phyloP scores from a whole-genome alignment of 2,329 filamentous ascomycete genomes.

The Exophiala viscosa region DNA sequence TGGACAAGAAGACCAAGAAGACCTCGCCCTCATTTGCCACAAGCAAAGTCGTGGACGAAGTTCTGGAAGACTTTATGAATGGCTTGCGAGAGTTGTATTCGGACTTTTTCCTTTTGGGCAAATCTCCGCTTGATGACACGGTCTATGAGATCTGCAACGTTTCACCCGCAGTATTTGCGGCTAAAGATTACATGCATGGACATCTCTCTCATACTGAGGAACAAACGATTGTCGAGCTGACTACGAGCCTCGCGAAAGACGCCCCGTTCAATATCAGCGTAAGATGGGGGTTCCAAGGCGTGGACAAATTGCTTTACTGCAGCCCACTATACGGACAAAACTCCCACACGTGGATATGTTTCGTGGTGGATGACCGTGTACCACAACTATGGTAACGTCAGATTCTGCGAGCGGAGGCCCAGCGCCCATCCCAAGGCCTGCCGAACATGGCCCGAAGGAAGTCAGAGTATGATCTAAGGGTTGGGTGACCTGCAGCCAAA shows the following conservation, averaged over 20 bases:
- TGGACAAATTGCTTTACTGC: conserved; percentile 31
- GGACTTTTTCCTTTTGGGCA: conserved; percentile 31
- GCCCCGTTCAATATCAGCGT: conserved; percentile 27
- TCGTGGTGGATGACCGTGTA: conserved; percentile 26
- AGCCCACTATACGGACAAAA: conserved; percentile 29
- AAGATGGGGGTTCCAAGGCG: conserved; percentile 29
- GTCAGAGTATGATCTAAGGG: neutral
- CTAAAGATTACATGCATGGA: conserved; percentile 30
- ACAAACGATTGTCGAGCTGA: conserved; percentile 22
- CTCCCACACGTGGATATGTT: conserved; percentile 30
- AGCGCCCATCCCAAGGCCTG: neutral
- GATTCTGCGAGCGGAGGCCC: neutral
- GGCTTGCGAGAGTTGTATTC: conserved; percentile 29
- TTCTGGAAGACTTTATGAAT: conserved; percentile 28
- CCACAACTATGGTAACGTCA: conserved; percentile 25
- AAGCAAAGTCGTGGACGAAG: conserved; percentile 22
- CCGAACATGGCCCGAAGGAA: neutral
- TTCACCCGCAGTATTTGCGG: conserved; percentile 26
- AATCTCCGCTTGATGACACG: conserved; percentile 26
- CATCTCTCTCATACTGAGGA: conserved; percentile 29
- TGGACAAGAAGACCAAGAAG: conserved; percentile 4
- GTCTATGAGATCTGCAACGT: conserved; percentile 33
- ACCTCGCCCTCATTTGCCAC: conserved; percentile 10
- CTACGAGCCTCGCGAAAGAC: conserved; percentile 20
- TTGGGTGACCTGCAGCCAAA: no score